These are phyloP conservation scores for Tetrapisispora namnaoensis DNA, from an alignment of 805 yeast genomes.

Conservation along the genomic window DNA sequence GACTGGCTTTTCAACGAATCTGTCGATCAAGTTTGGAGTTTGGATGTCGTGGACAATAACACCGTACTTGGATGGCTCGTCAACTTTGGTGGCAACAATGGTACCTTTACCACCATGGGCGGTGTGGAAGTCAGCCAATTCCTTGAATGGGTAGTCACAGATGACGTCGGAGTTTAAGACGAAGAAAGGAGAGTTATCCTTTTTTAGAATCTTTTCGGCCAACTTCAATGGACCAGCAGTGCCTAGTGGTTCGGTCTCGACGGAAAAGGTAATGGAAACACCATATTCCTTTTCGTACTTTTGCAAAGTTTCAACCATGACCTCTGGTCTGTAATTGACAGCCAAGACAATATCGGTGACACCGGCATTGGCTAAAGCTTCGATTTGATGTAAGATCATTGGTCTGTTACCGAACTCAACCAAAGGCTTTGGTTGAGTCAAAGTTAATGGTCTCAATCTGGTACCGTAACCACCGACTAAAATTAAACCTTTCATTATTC, in stretches of 20 bases:
- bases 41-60: slow-evolving; percentile 96
- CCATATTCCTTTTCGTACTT: slow-evolving; percentile 93
- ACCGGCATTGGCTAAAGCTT: slow-evolving; percentile 96
- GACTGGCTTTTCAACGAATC: slow-evolving; percentile 98
- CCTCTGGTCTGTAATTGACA: slow-evolving; percentile 98
- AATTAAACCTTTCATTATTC: slow-evolving; percentile 86
- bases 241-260: slow-evolving; percentile 98
- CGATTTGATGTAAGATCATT: slow-evolving; percentile 97
- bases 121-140: slow-evolving; percentile 84
- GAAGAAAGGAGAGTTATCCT: slow-evolving; percentile 93
- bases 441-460: slow-evolving; percentile 96
- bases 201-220: slow-evolving; percentile 86
- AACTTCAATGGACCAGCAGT: slow-evolving; percentile 98
- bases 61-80: slow-evolving; percentile 99
- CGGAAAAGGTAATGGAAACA: slow-evolving; percentile 90
- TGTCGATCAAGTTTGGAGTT: slow-evolving; percentile 89
- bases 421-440: slow-evolving; percentile 91
- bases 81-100: slow-evolving; percentile 98
- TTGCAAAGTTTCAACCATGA: slow-evolving; percentile 91
- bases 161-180: slow-evolving; percentile 97
- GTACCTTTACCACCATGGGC: slow-evolving; percentile 97
- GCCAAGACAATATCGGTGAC: slow-evolving; percentile 98
- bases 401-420: slow-evolving; percentile 99
- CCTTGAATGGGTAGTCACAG: slow-evolving; percentile 95
- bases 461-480: slow-evolving; percentile 99